Evolutionary conservation across 2,329 filamentous ascomycete genomes (phyloP), one percentile per base, ranked within the genome.

Genomic region (Aspergillus phoenicis): DNA sequence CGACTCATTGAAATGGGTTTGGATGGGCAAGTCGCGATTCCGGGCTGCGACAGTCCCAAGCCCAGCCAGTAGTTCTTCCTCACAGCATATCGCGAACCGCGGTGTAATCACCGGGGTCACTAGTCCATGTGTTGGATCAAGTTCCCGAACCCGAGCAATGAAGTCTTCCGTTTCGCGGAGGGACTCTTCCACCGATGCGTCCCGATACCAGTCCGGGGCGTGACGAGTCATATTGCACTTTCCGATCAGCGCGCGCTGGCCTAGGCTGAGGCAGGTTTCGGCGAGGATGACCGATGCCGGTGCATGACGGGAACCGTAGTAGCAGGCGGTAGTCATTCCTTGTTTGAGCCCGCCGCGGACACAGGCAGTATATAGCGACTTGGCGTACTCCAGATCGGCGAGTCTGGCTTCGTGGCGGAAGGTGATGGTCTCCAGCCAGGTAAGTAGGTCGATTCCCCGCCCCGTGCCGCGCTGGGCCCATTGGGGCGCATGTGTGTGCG

Each of bases 1-100:
- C 0, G 87, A 85, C 68, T 89, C 87, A 71, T 88, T 85, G 76
- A 89, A 89, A 70, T 89, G 87, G 3, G 87, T 89, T 73, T 90
- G 87, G 33, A 90, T 83, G 0, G 84, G 79, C 20, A 89, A 69
- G 1, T 79, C 71, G 0, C 77, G 75, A 59, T 88, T 78, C 8
- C 77, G 65, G 3, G 67, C 65, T 0, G 83, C 83, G 24, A 89
- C 80, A 1, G 75, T 68, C 0, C 87, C 87, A 1, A 90, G 76
- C 0, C 85, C 85, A 0, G 67, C 59, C 2, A 90, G 79, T 0
- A 89, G 75, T 2, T 81, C 78, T 0, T 80, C 72, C 0, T 82
- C 82, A 68, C 87, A 89, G 6, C 83, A 84, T 52, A 88, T 86
- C 39, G 87, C 85, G 65, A 88, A 87, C 1, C 87, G 79, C 13